Evolutionary conservation across 2,329 filamentous ascomycete species (phyloP), one percentile per base, ranked within the genome.

Genomic region (Cladorrhinum sp.): DNA sequence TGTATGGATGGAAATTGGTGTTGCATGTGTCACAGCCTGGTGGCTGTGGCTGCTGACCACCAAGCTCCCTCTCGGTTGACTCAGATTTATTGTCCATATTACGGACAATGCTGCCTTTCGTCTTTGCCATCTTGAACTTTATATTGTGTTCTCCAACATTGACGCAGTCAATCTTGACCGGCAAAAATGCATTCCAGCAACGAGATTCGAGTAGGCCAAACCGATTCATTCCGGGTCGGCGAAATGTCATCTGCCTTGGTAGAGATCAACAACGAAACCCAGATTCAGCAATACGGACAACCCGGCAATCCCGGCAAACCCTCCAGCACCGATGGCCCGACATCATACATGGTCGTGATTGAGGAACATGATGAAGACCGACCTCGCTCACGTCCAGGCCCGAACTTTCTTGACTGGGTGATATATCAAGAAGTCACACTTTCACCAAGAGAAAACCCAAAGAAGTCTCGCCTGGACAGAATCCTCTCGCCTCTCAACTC

Each of bases 341-440:
- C 48, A n/a, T 52, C 57, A 18, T 59, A 59, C 48, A 33, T 21
- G 12, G 24, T 55, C 2, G 23, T 59, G 5, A 30, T 59, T 7
- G 57, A 53, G 20, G 26, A 53, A n/a, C 57, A 49, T 28, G 49
- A 46, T 30, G 1, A 26, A 46, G 30, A 42, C 21, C 23, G 20
- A 21, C 20, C 14, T 24, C 16, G 30, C n/a, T 21, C 18, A 18
- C n/a, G 21, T 23, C 20, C 52, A 10, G 21, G 20, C 24, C 52
- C 50, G 20, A 58, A 46, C 20, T 67, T 67, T 51, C 60, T 67
- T 28, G 55, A 62, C 51, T 67, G 66, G 65, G n/a, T 36, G 7
- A 30, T 36, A 2, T 67, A 66, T 24, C 54, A 58, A 28, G 63
- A 65, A 49, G 42, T 54, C 7, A 60, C 51, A 0, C 65, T 67